phyloP scores from a whole-genome alignment of 2,329 filamentous ascomycete genomes.

The Beauveria caledonica region DNA sequence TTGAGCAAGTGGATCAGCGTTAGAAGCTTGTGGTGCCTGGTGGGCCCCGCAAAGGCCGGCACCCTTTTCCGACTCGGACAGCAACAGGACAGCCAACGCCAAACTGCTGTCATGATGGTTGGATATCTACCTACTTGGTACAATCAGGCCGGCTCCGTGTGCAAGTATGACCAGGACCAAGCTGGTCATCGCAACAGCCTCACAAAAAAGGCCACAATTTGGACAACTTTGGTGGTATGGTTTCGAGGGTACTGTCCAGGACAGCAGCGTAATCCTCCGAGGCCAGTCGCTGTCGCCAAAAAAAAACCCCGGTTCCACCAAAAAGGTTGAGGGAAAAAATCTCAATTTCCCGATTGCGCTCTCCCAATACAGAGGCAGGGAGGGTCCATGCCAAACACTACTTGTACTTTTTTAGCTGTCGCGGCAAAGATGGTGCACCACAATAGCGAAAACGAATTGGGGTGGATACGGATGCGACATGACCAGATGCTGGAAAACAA shows the following conservation, averaged over 20 bases:
- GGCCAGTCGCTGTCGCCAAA: background rate
- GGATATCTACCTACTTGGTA: too few relatives aligned
- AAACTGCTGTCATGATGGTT: background rate
- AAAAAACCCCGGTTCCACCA: background rate
- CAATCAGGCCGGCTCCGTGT: too few relatives aligned
- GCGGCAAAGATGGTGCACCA: slow-evolving; percentile 2
- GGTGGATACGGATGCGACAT: slow-evolving; percentile 12
- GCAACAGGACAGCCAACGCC: background rate
- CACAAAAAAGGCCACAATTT: too few relatives aligned
- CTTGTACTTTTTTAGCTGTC: background rate
- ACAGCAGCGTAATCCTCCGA: background rate
- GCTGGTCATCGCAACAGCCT: too few relatives aligned
- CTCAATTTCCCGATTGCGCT: slow-evolving; percentile 8
- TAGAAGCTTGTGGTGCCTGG: background rate
- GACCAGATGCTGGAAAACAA: background rate
- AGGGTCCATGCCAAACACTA: background rate
- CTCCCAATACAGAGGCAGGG: background rate
- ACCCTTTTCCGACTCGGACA: slow-evolving; percentile 3
- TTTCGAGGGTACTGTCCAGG: too few relatives aligned
- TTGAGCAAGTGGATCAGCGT: slow-evolving; percentile 12
- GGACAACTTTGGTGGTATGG: too few relatives aligned
- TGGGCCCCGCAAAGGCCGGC: background rate
- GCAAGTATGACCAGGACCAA: too few relatives aligned
- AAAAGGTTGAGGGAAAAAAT: background rate
- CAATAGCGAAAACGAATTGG: slow-evolving; percentile 8